Evolutionary conservation across 2,329 filamentous ascomycete species (phyloP), one percentile per base, ranked within the genome.

Genomic region (Colletotrichum sp.): DNA sequence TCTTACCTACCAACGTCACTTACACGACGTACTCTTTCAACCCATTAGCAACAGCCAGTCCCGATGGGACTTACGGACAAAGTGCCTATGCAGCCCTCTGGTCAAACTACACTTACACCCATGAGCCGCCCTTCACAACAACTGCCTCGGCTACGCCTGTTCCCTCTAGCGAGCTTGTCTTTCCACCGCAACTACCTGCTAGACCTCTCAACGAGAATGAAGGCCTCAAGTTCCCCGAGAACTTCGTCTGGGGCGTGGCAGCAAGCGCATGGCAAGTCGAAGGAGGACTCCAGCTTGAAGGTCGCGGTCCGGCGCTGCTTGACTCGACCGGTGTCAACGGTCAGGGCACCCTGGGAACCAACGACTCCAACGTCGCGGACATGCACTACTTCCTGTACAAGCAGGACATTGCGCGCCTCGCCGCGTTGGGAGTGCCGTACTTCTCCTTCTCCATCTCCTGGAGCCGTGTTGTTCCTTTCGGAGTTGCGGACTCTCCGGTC

Each of bases 321-420:
- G 87, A 89, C 66, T 83, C 87, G 77, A 82, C 85, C 6, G 78
- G 82, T 3, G 73, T 66, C 6, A 78, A 80, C 34, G 78, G 78
- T 7, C 65, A 71, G 13, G 61, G 69, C 13, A 28, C 63, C 7
- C 32, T 71, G 5, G 69, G 79, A 3, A 68, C 76, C 6, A 83
- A 85, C 59, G 74, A 80, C 32, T 84, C 69, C 12, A 71, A 85
- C 70, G 82, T 84, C 43, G 86, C 86, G 4, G 89, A 87, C 57
- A 88, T 89, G 81, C 86, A 90, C 71, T 91, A 90, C 79, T 91
- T 89, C 75, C 81, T 89, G 9, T 91, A 90, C 78, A 90, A 90
- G 80, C 89, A 90, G 80, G 88, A 91, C 57, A 90, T 91, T 59
- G 88, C 87, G 73, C 85, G 89, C 0, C 83, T 91, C 10, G 88